phyloP scores from a whole-genome alignment of 441 rosid species.

The Bocquillonia castaneifolia region DNA sequence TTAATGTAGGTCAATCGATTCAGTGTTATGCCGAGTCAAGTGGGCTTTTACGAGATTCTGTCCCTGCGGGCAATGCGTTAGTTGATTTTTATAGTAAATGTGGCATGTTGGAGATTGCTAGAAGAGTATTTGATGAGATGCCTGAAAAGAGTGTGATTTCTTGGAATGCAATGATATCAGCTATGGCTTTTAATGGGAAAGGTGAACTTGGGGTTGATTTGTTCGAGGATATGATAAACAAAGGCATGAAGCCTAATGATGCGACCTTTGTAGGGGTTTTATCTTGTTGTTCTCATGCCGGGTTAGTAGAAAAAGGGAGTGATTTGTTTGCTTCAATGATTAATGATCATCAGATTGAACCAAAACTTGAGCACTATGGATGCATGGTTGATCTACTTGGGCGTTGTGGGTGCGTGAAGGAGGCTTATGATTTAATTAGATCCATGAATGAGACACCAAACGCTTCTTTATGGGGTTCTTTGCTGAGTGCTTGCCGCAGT shows the following conservation, averaged over 20 bases:
- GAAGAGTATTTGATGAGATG: slow-evolving; percentile 41
- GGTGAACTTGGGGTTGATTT: slow-evolving; percentile 50
- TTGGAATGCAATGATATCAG: slow-evolving; percentile 69
- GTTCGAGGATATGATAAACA: slow-evolving; percentile 55
- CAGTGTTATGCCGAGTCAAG: slow-evolving; percentile 50
- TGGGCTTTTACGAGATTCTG: slow-evolving; percentile 32
- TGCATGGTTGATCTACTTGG: slow-evolving; percentile 77
- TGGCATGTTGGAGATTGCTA: slow-evolving; percentile 56
- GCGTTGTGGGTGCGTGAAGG: slow-evolving; percentile 51
- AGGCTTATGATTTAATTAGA: slow-evolving; percentile 65
- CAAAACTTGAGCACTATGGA: slow-evolving; percentile 68
- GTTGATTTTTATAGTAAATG: slow-evolving; percentile 64
- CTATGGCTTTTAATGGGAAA: slow-evolving; percentile 61
- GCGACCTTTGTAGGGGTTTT: slow-evolving; percentile 53
- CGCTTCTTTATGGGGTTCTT: slow-evolving; percentile 66
- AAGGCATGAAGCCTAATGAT: slow-evolving; percentile 50
- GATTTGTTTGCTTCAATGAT: slow-evolving; percentile 54
- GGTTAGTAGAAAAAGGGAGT: slow-evolving; percentile 40
- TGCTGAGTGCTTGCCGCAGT: slow-evolving; percentile 68
- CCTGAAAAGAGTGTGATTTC: slow-evolving; percentile 49
- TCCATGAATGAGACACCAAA: slow-evolving; percentile 45
- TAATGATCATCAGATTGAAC: slow-evolving; percentile 37
- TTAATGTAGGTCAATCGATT: slow-evolving; percentile 49
- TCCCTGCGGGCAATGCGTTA: slow-evolving; percentile 62
- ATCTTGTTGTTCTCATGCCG: slow-evolving; percentile 71